phyloP scores from a whole-genome alignment of 345 rosid genomes.

The Mallotus nudiflorus region DNA sequence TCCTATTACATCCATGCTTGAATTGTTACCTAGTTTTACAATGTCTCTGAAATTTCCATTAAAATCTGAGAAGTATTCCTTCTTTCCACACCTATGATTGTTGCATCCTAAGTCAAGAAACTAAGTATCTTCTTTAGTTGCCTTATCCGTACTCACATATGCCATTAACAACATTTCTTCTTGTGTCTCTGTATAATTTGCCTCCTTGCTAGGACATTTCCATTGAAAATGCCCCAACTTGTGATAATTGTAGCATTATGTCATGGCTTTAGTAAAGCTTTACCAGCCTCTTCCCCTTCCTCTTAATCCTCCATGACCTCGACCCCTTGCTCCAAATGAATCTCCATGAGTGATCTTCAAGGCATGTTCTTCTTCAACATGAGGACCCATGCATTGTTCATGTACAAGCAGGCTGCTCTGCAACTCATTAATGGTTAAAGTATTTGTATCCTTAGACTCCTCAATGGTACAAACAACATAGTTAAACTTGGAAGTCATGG shows the following conservation, averaged over 20 bases:
- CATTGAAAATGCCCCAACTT: not conserved
- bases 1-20: no score
- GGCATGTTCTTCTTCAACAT: conserved; percentile 3
- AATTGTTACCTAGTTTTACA: no score
- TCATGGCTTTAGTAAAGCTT: not conserved
- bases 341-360: conserved; percentile 4
- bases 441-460: not conserved
- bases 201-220: not conserved
- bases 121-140: not conserved
- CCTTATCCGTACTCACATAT: not conserved
- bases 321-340: not conserved
- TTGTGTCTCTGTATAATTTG: conserved; percentile 6
- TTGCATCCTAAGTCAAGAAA: no score
- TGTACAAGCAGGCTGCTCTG: not conserved
- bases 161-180: conserved; percentile 1
- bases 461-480: not conserved
- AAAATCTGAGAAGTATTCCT: no score
- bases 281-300: conserved; percentile 8
- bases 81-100: no score
- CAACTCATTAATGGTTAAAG: not conserved
- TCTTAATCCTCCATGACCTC: conserved; percentile 6
- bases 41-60: no score
- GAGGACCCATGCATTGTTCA: not conserved
- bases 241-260: not conserved
- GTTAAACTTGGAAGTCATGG: not conserved